Evolutionary conservation across 2,329 filamentous ascomycete species (phyloP), one percentile per base, ranked within the genome.

Genomic region (Diaporthe sp.): DNA sequence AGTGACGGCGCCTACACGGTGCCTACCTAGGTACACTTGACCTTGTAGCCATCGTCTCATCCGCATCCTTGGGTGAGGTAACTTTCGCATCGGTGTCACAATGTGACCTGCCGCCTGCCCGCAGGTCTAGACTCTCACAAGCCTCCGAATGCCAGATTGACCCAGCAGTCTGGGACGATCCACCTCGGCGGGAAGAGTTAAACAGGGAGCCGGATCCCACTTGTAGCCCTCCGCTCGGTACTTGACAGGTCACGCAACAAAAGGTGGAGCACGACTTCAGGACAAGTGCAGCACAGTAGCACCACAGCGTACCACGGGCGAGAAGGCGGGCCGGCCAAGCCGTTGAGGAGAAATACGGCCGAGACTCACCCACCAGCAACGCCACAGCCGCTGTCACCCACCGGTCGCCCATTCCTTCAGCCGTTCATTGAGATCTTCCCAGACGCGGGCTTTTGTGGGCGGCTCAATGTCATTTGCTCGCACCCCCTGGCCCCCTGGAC

Each of bases 161-260:
- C 65, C 65, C 65, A 70, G 17, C 65, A 55, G 34, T 55, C 65
- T 70, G 65, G 65, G 49, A 70, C 65, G 46, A 70, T 70, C 65
- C 65, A 70, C 65, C 51, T 19, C 46, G 49, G 34, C n/a, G 9
- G 44, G 49, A 55, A 19, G 31, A 17, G 13, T 55, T 22, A 55
- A 70, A 34, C 46, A 70, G 34, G 49, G 34, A 34, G 46, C 22
- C 46, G 46, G 31, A 53, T 53, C 46, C 65, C 28, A 42, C 65
- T 19, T 39, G 5, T 39, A 17, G n/a, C 65, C 46, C 44, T 51
- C 12, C 19, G 44, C 46, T 37, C 7, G 62, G 62, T 22, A 37
- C 46, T 51, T 53, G 65, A 68, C 65, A 53, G 46, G 28, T 53
- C 31, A 53, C 49, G 31, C 46, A 51, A 37, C 28, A n/a, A 19